Evolutionary conservation across 176 grass and related monocot genomes (phyloP), one percentile per base, ranked within the genome.

Genomic region (Tillandsia leiboldiana): DNA sequence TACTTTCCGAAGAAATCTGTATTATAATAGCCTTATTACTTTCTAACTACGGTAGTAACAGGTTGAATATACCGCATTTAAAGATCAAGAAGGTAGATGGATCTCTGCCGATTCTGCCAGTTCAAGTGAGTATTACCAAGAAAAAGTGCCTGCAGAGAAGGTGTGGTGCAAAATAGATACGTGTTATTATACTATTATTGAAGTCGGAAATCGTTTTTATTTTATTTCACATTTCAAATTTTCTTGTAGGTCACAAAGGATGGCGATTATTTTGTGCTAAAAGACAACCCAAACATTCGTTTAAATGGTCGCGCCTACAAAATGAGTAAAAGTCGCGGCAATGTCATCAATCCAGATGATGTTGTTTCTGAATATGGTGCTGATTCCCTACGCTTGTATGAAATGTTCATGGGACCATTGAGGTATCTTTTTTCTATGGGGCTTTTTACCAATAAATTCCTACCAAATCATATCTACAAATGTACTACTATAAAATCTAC

Each of bases 321-420:
- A 86, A 96, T 96, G 92, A 96, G 88, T 87, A 96, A 96, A 78
- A 92, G 92, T 80, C 72, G 92, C 86, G 92, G 92, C 77, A 96
- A 96, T 85, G 92, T 96, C 56, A 83, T 97, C 57, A 97, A 97
- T 67, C 93, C 93, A 42, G 93, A 97, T 83, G 89, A 97, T 50
- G 89, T 97, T n/a, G 86, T 97, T 82, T 92, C 68, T 70, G 88
- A 92, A 73, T 92, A 97, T 85, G 93, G 89, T 42, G 89, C 93
- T 6, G 93, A 97, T 90, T 97, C 89, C 80, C 93, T 97, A 56
- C 86, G 93, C 15, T 81, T 96, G 70, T 96, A 96, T 51, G 92
- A 96, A 88, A 96, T 96, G 92, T 96, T 96, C 79, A 96, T 96
- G 92, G 92, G 92, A 51, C 92, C 92, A 72, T 84, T 96, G 74